Conservation (phyloP, 176 grass and related monocot species). For the Ensete glaucum region DNA sequence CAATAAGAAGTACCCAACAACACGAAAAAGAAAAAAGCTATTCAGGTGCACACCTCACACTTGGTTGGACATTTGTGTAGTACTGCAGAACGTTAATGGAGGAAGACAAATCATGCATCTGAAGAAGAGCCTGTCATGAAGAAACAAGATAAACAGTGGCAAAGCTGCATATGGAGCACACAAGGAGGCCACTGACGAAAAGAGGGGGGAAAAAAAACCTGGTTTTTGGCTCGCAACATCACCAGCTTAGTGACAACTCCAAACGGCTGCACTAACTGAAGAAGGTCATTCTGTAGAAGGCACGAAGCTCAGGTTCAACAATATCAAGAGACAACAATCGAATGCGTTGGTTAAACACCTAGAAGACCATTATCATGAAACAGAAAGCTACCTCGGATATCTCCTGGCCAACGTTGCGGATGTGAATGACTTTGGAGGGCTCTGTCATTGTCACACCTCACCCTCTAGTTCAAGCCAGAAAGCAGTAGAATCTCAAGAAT, state of each 20-base stretch:
- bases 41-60: slow-evolving; percentile 47
- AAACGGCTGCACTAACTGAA: slow-evolving; percentile 89
- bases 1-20: neutral
- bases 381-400: slow-evolving; percentile 59
- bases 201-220: slow-evolving; percentile 30
- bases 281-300: slow-evolving; percentile 52
- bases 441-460: slow-evolving; percentile 57
- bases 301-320: neutral
- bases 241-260: slow-evolving; percentile 65
- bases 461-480: neutral
- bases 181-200: neutral
- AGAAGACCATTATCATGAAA: neutral
- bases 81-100: slow-evolving; percentile 74
- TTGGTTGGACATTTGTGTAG: slow-evolving; percentile 77
- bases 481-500: neutral
- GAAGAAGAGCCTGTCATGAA: slow-evolving; percentile 60
- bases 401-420: slow-evolving; percentile 91
- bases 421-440: slow-evolving; percentile 91
- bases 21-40: neutral
- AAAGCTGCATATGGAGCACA: neutral
- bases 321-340: neutral
- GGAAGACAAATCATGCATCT: slow-evolving; percentile 79
- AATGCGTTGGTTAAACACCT: too few species aligned
- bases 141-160: neutral
- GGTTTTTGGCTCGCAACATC: slow-evolving; percentile 88